Percentiles rank a stretch among this genome's conserved stretches.
Conservation (phyloP, 331 rosid genomes). For the Quercus tomentella region DNA sequence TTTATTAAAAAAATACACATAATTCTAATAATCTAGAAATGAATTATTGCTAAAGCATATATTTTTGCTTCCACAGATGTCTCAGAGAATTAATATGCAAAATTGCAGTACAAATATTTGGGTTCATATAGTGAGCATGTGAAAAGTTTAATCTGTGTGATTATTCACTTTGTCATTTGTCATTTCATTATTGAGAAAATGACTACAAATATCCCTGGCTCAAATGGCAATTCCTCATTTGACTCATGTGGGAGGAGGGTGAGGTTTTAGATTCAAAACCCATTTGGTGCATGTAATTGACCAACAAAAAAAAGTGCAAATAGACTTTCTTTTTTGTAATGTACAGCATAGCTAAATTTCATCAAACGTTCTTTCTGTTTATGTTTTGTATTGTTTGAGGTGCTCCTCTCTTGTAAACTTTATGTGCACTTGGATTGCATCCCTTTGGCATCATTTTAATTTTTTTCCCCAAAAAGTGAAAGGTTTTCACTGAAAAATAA, state of each 20-base stretch:
- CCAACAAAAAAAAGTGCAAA: background rate
- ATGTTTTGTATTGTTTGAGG: background rate
- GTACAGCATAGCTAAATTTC: background rate
- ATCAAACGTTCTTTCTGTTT: background rate
- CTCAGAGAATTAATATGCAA: background rate
- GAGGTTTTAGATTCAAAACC: no score
- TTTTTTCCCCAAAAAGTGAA: background rate
- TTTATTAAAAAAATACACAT: no score
- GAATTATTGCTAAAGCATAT: background rate
- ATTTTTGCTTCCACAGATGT: background rate
- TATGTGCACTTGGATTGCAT: background rate
- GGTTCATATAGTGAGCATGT: no score
- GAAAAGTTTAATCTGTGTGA: background rate
- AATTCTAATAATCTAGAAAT: no score
- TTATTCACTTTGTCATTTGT: background rate
- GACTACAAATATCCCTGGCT: background rate
- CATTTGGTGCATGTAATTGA: no score
- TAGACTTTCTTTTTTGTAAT: background rate
- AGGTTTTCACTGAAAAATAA: background rate
- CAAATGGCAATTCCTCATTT: no score
- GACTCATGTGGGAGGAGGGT: no score
- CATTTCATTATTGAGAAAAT: background rate
- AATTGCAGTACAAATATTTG: background rate
- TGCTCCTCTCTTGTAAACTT: background rate
- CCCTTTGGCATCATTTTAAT: background rate